Percentiles rank a stretch among this genome's conserved stretches.
Conservation (phyloP, 345 rosid species). For the Brassica rapa region DNA sequence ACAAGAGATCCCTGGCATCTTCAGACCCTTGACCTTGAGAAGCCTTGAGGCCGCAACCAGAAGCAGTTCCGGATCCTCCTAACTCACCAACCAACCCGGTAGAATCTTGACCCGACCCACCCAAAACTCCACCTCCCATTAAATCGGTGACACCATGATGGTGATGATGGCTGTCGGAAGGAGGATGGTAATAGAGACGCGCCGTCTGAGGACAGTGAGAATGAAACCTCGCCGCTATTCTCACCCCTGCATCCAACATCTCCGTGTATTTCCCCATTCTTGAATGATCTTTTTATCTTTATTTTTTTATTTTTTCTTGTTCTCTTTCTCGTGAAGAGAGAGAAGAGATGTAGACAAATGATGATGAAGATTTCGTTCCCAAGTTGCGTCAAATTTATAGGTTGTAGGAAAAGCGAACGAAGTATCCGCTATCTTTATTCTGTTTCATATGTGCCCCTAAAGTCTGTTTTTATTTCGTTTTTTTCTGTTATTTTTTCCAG, state of each 20-base stretch:
- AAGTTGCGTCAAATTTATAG: not conserved
- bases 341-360: not conserved
- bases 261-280: not conserved
- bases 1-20: not conserved
- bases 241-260: not conserved
- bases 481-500: not conserved
- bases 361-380: not conserved
- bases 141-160: not conserved
- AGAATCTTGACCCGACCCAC: not conserved
- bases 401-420: not conserved
- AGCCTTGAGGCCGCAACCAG: not conserved
- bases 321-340: constrained; percentile 1
- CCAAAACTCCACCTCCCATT: not conserved
- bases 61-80: not conserved
- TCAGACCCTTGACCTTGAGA: not conserved
- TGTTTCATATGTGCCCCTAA: not conserved
- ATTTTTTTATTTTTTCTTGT: not conserved
- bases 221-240: not conserved
- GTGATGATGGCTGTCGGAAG: not conserved
- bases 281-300: not conserved
- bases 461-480: not conserved
- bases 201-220: constrained; percentile 8
- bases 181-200: constrained; percentile 2
- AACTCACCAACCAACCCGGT: not conserved
- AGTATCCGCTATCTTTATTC: not conserved